Evolutionary conservation across 306 rosid species (phyloP), one percentile per base, ranked within the genome.

Genomic region (Canavalia ensiformis): DNA sequence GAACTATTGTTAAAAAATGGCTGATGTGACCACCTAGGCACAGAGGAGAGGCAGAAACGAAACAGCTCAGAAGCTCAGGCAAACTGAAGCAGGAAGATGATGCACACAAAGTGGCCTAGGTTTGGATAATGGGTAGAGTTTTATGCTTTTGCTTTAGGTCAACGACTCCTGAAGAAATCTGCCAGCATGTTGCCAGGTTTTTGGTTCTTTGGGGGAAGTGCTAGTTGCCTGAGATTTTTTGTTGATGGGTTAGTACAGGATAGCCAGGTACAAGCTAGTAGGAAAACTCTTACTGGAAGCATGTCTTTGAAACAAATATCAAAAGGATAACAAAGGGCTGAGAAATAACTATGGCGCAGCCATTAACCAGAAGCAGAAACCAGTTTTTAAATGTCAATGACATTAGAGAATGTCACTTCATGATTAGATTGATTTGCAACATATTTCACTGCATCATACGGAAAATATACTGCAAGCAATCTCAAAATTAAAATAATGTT

Each of bases 381-480:
- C 65, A 80, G 7, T 50, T 74, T 45, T 69, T 55, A 55, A 68
- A 74, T 76, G 57, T 34, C 58, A 47, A 45, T 29, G 10, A 59
- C 70, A 49, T 39, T 44, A 55, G 63, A 34, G 30, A 59, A 74
- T 51, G 72, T 75, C 72, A 44, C 8, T 7, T 25, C 33, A 50
- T 50, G 41, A 47, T 41, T 77, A 84, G 41, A 69, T 37, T 46
- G 25, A 76, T 34, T 50, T 7, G 34, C 52, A 52, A 31, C 49
- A 76, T 25, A 51, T 69, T 81, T 47, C 51, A 56, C 47, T 49
- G 29, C 74, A 75, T 74, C 70, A 29, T 2, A 8, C n/a, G 74
- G 41, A 77, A 66, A 29, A 66, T 49, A 65, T 58, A 67, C 2
- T 8, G 55, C 13, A 68, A 7, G 41, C 68, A 73, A 67, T 49